phyloP scores from a whole-genome alignment of 2,329 filamentous ascomycete genomes.

The Capronia epimyces region DNA sequence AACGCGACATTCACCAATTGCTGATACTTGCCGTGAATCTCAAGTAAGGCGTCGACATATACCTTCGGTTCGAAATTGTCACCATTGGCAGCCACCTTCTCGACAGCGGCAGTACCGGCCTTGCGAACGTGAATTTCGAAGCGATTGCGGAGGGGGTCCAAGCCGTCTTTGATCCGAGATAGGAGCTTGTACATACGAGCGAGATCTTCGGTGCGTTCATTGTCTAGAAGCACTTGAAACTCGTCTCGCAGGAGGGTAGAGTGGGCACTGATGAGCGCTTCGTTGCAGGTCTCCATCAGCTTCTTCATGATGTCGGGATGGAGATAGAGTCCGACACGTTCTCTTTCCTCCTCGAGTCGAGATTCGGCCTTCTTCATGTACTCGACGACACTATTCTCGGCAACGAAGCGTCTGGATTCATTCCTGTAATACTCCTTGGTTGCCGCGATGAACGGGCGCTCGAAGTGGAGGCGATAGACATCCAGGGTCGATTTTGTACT shows the following conservation, averaged over 20 bases:
- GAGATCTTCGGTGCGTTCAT: constrained; percentile 92
- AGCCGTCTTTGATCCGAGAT: constrained; percentile 79
- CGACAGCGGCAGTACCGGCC: constrained; percentile 78
- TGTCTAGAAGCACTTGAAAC: constrained; percentile 88
- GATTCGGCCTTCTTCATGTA: constrained; percentile 99
- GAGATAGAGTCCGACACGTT: constrained; percentile 84
- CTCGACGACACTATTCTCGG: constrained; percentile 94
- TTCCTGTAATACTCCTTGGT: constrained; percentile 82
- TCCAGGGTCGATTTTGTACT: constrained; percentile 90
- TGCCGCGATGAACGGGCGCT: constrained; percentile 81
- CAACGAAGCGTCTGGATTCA: constrained; percentile 89
- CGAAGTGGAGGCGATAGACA: constrained; percentile 88
- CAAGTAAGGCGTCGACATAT: constrained; percentile 89
- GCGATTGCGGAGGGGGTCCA: constrained; percentile 77
- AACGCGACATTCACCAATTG: constrained; percentile 88
- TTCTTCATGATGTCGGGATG: constrained; percentile 81
- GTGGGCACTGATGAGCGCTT: constrained; percentile 84
- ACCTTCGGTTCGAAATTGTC: constrained; percentile 93
- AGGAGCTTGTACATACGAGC: constrained; percentile 92
- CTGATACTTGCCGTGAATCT: constrained; percentile 91
- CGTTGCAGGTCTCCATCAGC: constrained; percentile 81
- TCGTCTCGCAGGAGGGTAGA: constrained; percentile 82
- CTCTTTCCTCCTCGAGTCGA: constrained; percentile 85
- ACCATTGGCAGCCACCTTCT: constrained; percentile 81
- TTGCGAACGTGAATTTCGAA: constrained; percentile 93